Percentiles rank a stretch among this genome's conserved stretches.
phyloP scores from a whole-genome alignment of 2,329 filamentous ascomycete genomes.

The Cladophialophora exuberans region DNA sequence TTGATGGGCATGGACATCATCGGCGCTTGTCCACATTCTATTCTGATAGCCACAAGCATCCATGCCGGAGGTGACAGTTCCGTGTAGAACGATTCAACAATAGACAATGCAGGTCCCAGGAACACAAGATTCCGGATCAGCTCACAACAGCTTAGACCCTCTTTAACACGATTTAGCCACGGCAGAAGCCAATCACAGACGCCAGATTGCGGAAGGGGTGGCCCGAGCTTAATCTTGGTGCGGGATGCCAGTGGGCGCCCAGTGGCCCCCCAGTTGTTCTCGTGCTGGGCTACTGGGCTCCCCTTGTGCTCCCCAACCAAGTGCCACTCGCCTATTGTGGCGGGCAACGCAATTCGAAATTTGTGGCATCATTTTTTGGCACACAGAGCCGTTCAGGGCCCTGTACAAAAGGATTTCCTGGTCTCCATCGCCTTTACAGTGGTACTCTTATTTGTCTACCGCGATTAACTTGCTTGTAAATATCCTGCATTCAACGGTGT shows the following conservation, averaged over 20 bases:
- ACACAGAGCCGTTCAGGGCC: background rate
- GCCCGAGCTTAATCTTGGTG: background rate
- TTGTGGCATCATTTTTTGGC: conserved; percentile 11
- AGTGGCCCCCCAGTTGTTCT: no score
- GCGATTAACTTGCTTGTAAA: background rate
- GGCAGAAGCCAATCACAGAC: background rate
- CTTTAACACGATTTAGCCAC: background rate
- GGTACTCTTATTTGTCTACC: background rate
- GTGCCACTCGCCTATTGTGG: no score
- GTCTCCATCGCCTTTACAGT: background rate
- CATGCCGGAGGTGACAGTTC: conserved; percentile 6
- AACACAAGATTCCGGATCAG: no score
- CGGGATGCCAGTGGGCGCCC: no score
- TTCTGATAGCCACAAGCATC: background rate
- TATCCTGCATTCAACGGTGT: background rate
- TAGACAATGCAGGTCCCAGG: background rate
- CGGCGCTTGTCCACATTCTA: no score
- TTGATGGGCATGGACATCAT: background rate
- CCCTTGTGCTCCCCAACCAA: background rate
- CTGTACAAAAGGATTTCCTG: background rate
- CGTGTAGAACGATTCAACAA: conserved; percentile 9
- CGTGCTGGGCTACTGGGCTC: background rate
- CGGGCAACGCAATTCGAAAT: conserved; percentile 5
- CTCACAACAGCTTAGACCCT: background rate
- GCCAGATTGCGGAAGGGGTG: background rate